Percentiles rank a stretch among this genome's conserved stretches.
Evolutionary conservation across 1,284 basidiomycete species (phyloP).

Genomic region (Pyrrhoderma lamaoense): DNA sequence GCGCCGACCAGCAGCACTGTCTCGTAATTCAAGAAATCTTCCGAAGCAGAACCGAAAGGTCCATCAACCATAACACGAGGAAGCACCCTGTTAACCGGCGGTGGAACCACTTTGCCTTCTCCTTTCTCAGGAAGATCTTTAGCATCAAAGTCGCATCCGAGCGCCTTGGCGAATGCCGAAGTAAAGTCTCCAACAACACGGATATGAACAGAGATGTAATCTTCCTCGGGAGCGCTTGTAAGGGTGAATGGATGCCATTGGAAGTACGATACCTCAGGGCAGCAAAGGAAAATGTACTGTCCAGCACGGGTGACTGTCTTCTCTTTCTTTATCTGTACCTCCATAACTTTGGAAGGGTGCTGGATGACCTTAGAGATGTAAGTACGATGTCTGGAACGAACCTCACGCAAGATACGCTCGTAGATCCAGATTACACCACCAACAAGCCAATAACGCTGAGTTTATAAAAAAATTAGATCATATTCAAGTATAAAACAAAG

Average conservation of each 20-base stretch:
- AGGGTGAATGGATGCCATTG: conserved; percentile 94
- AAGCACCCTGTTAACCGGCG: conserved; percentile 61
- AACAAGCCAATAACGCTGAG: conserved; percentile 79
- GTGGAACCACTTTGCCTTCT: conserved; percentile 54
- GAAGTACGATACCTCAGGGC: conserved; percentile 85
- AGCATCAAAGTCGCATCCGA: conserved; percentile 76
- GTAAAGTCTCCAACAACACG: conserved; percentile 86
- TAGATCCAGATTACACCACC: conserved; percentile 79
- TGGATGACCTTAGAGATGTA: conserved; percentile 90
- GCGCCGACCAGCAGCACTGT: conserved; percentile 80
- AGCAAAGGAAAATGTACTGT: conserved; percentile 82
- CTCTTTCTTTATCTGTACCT: conserved; percentile 92
- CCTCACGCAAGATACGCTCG: conserved; percentile 83
- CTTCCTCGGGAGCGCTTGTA: conserved; percentile 84
- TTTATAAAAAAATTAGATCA: conserved; percentile 4
- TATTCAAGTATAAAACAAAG: conserved; percentile 10
- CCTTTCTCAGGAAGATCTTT: conserved; percentile 33
- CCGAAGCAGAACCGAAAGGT: conserved; percentile 78
- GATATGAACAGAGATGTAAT: conserved; percentile 86
- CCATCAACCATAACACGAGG: conserved; percentile 89
- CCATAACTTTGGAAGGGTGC: conserved; percentile 85
- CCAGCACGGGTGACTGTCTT: conserved; percentile 73
- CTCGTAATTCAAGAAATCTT: conserved; percentile 83
- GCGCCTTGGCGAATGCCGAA: conserved; percentile 61
- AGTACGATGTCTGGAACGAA: conserved; percentile 80